phyloP scores from a whole-genome alignment of 495 filamentous ascomycete genomes.

The Aspergillus haitiensis region DNA sequence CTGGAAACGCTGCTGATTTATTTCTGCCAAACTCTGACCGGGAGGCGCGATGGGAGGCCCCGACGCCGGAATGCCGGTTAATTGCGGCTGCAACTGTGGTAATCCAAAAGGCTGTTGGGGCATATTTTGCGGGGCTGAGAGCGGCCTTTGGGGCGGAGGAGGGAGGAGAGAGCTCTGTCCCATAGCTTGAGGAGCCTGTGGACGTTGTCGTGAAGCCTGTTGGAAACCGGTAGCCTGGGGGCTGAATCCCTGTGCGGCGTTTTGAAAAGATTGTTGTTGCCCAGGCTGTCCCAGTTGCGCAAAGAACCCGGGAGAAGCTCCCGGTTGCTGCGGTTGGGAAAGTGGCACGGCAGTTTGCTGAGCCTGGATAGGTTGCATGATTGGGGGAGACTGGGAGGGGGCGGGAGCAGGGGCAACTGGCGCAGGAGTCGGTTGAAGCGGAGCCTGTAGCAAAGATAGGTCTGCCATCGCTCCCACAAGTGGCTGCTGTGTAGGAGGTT shows the following conservation, averaged over 20 bases:
- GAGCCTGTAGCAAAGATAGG: slow-evolving; percentile 70
- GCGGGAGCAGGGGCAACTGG: slow-evolving; percentile 47
- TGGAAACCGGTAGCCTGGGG: slow-evolving; percentile 52
- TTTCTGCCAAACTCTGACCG: slow-evolving; percentile 73
- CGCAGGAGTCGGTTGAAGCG: slow-evolving; percentile 70
- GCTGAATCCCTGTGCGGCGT: slow-evolving; percentile 27
- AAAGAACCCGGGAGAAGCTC: slow-evolving; percentile 54
- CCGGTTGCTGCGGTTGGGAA: slow-evolving; percentile 51
- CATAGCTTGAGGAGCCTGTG: slow-evolving; percentile 64
- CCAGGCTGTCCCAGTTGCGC: slow-evolving; percentile 47
- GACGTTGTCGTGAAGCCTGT: slow-evolving; percentile 64
- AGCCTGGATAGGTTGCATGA: slow-evolving; percentile 35
- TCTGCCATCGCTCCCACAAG: slow-evolving; percentile 76
- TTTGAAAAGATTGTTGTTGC: slow-evolving; percentile 32
- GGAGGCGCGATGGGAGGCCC: slow-evolving; percentile 61
- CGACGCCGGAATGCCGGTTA: slow-evolving; percentile 66
- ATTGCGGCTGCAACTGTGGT: slow-evolving; percentile 77
- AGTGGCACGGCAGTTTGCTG: slow-evolving; percentile 49
- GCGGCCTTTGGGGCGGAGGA: slow-evolving; percentile 77
- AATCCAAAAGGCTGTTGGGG: slow-evolving; percentile 69
- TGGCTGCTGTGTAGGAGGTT: slow-evolving; percentile 47
- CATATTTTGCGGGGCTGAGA: slow-evolving; percentile 85
- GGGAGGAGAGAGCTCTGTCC: slow-evolving; percentile 68
- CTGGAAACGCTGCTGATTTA: slow-evolving; percentile 65
- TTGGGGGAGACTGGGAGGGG: slow-evolving; percentile 28